These are phyloP conservation scores for Albizia julibrissin DNA, from an alignment of 306 rosid genomes.

Conservation along the genomic window DNA sequence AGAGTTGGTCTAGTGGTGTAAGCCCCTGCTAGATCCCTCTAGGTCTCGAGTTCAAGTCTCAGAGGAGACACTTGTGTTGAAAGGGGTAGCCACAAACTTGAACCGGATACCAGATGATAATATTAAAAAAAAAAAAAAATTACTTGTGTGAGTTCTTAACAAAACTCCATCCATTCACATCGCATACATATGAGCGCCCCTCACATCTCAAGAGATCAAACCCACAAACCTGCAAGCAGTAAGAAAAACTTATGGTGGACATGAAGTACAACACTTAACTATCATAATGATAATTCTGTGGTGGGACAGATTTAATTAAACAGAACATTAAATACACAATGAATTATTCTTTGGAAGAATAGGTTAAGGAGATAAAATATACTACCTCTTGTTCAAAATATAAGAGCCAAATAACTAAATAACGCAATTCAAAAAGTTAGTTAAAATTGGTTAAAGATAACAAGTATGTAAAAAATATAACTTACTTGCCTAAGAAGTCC, in stretches of 20 bases:
- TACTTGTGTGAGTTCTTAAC: constrained; percentile 98
- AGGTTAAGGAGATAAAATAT: constrained; percentile 2
- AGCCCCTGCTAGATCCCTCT: too few species aligned
- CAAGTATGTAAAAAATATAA: too few species aligned
- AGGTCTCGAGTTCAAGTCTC: too few species aligned
- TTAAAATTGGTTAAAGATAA: too few species aligned
- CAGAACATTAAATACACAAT: background rate
- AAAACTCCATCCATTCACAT: constrained; percentile 99
- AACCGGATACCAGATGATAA: too few species aligned
- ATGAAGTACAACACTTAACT: constrained; percentile 23
- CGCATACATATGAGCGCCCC: constrained; percentile 97
- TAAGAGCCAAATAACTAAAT: too few species aligned
- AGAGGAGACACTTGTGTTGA: too few species aligned
- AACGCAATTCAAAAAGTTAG: too few species aligned
- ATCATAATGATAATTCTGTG: constrained; percentile 17
- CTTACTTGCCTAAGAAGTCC: too few species aligned
- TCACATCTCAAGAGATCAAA: constrained; percentile 95
- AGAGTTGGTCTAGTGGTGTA: too few species aligned
- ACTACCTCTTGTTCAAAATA: background rate
- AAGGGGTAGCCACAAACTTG: too few species aligned
- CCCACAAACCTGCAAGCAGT: constrained; percentile 83
- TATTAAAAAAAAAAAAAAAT: background rate
- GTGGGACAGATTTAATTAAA: constrained; percentile 2
- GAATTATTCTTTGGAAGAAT: constrained; percentile 4
- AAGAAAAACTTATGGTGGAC: constrained; percentile 31